Evolutionary conservation across 2,329 filamentous ascomycete species (phyloP).

Genomic region (Acrodontium crateriforme): DNA sequence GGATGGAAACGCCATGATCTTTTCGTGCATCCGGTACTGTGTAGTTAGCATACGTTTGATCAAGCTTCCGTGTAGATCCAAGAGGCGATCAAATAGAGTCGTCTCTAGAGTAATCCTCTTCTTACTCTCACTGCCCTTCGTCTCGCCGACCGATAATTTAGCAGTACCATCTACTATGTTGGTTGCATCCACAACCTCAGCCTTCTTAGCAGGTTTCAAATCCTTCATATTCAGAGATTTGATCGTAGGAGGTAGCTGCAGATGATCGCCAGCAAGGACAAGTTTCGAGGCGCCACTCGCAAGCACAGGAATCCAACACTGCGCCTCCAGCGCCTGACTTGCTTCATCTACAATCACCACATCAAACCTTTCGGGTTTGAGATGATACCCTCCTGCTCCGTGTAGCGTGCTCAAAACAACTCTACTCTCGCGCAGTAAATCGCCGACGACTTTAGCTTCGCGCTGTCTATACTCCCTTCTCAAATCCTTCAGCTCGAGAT

Average conservation of each 20-base stretch:
- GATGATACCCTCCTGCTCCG: constrained; percentile 73
- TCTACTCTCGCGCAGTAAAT: constrained; percentile 61
- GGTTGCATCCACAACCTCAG: constrained; percentile 1
- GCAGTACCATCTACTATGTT: constrained; percentile 4
- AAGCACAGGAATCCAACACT: constrained; percentile 88
- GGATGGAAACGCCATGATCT: constrained; percentile 90
- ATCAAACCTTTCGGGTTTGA: constrained; percentile 71
- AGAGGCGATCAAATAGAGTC: constrained; percentile 84
- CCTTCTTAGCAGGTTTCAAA: constrained; percentile 9
- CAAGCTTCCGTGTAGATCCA: constrained; percentile 62
- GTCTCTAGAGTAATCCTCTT: constrained; percentile 48
- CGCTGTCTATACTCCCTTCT: constrained; percentile 78
- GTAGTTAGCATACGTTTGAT: constrained; percentile 94
- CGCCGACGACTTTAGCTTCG: constrained; percentile 66
- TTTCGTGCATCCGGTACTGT: constrained; percentile 96
- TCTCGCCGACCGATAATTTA: constrained; percentile 1
- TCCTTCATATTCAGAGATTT: constrained; percentile 51
- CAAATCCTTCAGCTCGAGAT: constrained; percentile 70
- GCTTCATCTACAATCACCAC: constrained; percentile 94
- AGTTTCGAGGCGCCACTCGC: constrained; percentile 55
- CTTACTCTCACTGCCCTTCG: constrained; percentile 11
- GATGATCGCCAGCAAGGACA: constrained; percentile 82
- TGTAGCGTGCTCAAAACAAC: constrained; percentile 89
- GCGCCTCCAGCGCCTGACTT: constrained; percentile 86
- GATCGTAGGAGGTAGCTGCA: constrained; percentile 89